A percentile compares a stretch with the other conserved stretches of the same genome.
These are phyloP conservation scores for Leccinum pallidistipes DNA, from an alignment of 1,284 basidiomycete genomes.

Conservation along the genomic window DNA sequence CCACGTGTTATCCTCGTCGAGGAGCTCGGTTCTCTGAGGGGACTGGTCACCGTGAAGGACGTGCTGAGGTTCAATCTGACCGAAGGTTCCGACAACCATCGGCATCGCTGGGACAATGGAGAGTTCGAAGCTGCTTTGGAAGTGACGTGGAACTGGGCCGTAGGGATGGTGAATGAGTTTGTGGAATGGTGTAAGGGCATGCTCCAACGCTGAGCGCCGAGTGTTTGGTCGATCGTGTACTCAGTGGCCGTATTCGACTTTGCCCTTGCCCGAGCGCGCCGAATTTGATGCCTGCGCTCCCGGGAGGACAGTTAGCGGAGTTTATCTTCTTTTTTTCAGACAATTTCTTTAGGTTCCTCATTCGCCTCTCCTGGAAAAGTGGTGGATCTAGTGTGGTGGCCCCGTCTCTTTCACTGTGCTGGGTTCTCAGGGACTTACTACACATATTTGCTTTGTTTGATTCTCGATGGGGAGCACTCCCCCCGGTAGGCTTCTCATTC, in stretches of 20 bases:
- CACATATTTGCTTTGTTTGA: not conserved
- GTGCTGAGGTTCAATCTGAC: conserved; percentile 80
- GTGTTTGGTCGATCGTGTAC: not conserved
- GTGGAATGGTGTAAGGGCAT: conserved; percentile 27
- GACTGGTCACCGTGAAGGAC: conserved; percentile 95
- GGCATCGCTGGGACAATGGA: conserved; percentile 57
- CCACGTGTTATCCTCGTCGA: conserved; percentile 95
- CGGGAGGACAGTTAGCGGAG: not conserved
- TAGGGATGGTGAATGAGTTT: conserved; percentile 12
- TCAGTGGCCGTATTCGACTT: not conserved
- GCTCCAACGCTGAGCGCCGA: conserved; percentile 16
- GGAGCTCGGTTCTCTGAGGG: conserved; percentile 78
- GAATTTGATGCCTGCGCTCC: not conserved
- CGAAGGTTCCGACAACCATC: conserved; percentile 55
- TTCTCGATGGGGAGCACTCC: not conserved
- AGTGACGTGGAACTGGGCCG: conserved; percentile 58
- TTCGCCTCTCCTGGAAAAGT: not conserved
- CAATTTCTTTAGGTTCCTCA: not conserved
- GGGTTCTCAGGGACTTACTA: not conserved
- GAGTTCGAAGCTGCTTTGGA: conserved; percentile 63
- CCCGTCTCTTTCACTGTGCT: not conserved
- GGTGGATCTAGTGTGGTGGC: not conserved
- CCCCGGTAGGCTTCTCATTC: not conserved
- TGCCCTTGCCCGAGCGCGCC: not conserved
- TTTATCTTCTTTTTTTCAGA: not conserved